Conservation (phyloP, 208 protist genomes). For the Crithidia brevicula region DNA sequence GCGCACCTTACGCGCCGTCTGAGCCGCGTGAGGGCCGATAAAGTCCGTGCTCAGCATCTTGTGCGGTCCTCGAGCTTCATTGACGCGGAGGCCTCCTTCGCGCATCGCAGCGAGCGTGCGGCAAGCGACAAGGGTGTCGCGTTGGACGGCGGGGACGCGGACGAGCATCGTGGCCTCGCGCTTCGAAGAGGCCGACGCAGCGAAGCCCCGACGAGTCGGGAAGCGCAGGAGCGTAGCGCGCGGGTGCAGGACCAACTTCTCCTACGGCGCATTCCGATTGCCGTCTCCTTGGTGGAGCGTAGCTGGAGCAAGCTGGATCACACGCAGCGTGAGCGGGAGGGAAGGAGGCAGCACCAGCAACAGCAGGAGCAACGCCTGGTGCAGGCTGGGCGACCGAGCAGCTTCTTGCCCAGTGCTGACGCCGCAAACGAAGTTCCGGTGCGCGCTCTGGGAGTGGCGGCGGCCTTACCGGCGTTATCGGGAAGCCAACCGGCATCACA, state of each 20-base stretch:
- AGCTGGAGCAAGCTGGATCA: constrained; percentile 38
- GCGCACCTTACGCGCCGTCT: constrained; percentile 21
- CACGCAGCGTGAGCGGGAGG: constrained; percentile 10
- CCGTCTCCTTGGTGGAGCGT: constrained; percentile 76
- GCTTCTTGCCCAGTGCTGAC: too few species aligned
- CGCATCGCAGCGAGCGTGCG: too few species aligned
- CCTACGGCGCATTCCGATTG: constrained; percentile 66
- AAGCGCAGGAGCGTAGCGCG: background rate
- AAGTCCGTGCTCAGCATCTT: constrained; percentile 13
- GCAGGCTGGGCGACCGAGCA: background rate
- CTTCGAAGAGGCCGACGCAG: background rate
- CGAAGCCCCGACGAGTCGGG: background rate
- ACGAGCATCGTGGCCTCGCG: background rate
- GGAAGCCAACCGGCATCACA: too few species aligned
- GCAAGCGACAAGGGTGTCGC: background rate
- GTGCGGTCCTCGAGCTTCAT: constrained; percentile 1
- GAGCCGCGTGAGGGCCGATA: constrained; percentile 14
- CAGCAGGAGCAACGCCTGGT: background rate
- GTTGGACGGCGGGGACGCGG: background rate
- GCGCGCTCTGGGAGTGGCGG: too few species aligned
- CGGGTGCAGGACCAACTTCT: constrained; percentile 58
- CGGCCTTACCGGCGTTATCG: too few species aligned
- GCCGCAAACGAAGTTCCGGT: too few species aligned
- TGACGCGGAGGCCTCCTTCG: too few species aligned
- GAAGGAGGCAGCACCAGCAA: background rate